Percentiles rank a stretch among this genome's conserved stretches.
Conservation (phyloP, 2,329 filamentous ascomycete species). For the Pseudopyricularia cyperi region DNA sequence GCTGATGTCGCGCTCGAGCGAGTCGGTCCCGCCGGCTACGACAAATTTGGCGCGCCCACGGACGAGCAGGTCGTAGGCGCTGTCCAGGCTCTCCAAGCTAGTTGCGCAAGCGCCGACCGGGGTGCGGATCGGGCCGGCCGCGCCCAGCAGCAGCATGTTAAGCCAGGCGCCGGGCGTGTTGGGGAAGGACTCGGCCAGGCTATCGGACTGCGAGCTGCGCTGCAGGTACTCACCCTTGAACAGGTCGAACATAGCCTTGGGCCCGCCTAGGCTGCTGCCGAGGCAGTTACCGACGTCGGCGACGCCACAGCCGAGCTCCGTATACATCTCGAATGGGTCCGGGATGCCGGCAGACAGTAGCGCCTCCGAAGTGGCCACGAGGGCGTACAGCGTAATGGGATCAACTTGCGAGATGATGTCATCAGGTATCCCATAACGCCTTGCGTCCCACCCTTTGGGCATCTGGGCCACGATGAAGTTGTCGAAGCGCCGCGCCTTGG, state of each 20-base stretch:
- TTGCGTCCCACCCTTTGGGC: constrained; percentile 20
- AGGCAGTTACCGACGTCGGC: constrained; percentile 21
- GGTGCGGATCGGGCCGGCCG: constrained; percentile 19
- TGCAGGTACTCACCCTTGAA: constrained; percentile 17
- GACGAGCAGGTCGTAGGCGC: constrained; percentile 18
- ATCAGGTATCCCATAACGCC: constrained; percentile 19
- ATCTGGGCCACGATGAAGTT: constrained; percentile 19
- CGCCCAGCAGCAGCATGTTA: constrained; percentile 25
- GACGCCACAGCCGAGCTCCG: constrained; percentile 3
- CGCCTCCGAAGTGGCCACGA: constrained; percentile 18
- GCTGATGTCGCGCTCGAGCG: constrained; percentile 16
- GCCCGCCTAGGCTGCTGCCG: constrained; percentile 18
- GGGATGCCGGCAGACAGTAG: constrained; percentile 18
- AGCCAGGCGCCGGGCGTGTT: constrained; percentile 22
- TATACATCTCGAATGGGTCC: constrained; percentile 17
- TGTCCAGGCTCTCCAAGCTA: constrained; percentile 20
- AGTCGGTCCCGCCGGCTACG: constrained; percentile 21
- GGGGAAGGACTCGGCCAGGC: constrained; percentile 20
- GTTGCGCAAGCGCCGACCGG: constrained; percentile 25
- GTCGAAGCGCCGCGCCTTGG: constrained; percentile 15
- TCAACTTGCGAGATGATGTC: constrained; percentile 22
- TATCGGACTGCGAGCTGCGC: constrained; percentile 16
- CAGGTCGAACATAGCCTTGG: constrained; percentile 13
- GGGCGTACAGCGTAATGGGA: constrained; percentile 16
- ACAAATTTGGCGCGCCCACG: constrained; percentile 16